Percentiles rank a stretch among this genome's conserved stretches.
phyloP scores from a whole-genome alignment of 129 eudicot species.

The Daucus carota region DH1_v3.0 NC_030382.2:57268501-57269000 shows the following conservation, averaged over 20 bases:
- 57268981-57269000: neutral
- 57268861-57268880: neutral
- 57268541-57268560: constrained; percentile 89
- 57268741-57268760: constrained; percentile 91
- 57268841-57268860: neutral
- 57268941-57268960: neutral
- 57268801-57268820: constrained; percentile 78
- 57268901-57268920: neutral
- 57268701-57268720: neutral
- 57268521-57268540: constrained; percentile 78
- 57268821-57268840: constrained; percentile 56
- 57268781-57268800: constrained; percentile 82
- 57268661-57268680: neutral
- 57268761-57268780: constrained; percentile 88
- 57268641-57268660: neutral
- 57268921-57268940: neutral
- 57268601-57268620: constrained; percentile 86
- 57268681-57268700: neutral
- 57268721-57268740: constrained; percentile 86
- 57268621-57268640: constrained; percentile 72
- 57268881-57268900: neutral
- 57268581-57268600: constrained; percentile 97
- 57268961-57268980: neutral
- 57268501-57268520: constrained; percentile 92
- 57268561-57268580: constrained; percentile 84